Base-by-base conservation (phyloP, 495 filamentous ascomycete genomes). In the Letharia columbiana region DNA sequence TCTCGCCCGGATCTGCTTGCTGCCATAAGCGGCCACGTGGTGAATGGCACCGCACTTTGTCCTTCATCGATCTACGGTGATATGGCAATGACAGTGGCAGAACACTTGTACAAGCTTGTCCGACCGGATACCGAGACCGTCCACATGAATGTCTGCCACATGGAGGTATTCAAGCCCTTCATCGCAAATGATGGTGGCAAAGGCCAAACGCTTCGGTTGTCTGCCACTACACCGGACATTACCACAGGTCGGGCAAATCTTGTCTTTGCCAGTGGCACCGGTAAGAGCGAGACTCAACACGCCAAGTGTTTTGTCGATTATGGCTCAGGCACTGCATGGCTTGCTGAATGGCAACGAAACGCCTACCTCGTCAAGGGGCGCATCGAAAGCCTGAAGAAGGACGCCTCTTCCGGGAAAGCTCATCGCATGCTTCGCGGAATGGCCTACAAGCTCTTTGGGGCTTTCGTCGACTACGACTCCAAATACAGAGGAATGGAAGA, bases 391-490 rank as follows among this genome's bases (percentile, higher is more conserved):
- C 75, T 87, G 4, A 77, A 79, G 73, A 77, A 80, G 42, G 82
- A 77, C 20, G 83, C 82, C 56, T 69, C 83, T 76, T 68, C 77
- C 71, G 64, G 77, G 8, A 74, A 81, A 12, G 84, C 85, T 47
- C 85, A 85, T 60, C 82, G 73, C n/a, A 73, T 90, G 70, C 84
- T 84, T 63, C 82, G 85, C 4, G 84, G 85, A n/a, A 83, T 92
- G 76, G 86, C 87, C 2, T 94, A 94, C 77, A 89, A 89, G 71
- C 77, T 92, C 17, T 88, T 93, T 68, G 73, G 78, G n/a, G 78
- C 86, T 52, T 76, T 92, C 6, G 89, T 90, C 37, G 84, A 91
- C 52, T 92, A 89, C 69, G 81, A 84, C 52, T 74, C 74, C 1
- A 81, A 83, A 39, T 94, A 89, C 75, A 79, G 82, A 66, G 89